phyloP scores from a whole-genome alignment of 2,329 filamentous ascomycete genomes.

The Aureobasidium leucospermi region DNA sequence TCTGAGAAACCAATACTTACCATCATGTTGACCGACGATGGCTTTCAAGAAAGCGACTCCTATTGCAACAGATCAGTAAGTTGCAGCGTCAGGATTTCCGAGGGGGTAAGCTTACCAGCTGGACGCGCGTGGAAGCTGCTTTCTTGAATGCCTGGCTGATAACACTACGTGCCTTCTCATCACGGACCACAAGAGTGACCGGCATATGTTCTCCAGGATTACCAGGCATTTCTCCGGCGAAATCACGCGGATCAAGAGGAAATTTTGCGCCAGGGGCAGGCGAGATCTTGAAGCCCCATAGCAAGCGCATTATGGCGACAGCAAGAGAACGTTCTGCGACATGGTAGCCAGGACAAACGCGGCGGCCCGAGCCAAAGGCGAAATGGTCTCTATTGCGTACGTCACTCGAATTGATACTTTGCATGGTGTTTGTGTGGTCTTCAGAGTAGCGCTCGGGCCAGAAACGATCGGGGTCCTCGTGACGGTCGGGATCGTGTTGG shows the following conservation, averaged over 20 bases:
- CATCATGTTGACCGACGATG: neutral
- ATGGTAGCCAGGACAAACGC: conserved; percentile 31
- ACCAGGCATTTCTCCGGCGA: conserved; percentile 2
- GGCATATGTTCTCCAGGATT: conserved; percentile 5
- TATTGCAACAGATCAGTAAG: neutral
- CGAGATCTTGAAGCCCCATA: conserved; percentile 29
- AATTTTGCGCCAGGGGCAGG: neutral
- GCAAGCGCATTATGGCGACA: conserved; percentile 28
- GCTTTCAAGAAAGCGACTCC: neutral
- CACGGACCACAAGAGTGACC: neutral
- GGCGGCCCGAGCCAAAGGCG: conserved; percentile 29
- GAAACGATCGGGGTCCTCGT: conserved; percentile 25
- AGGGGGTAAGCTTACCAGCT: neutral
- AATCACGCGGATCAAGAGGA: neutral
- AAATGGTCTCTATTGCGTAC: conserved; percentile 30
- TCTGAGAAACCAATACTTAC: no score
- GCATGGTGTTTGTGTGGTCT: conserved; percentile 23
- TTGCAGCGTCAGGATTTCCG: neutral
- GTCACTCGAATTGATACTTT: conserved; percentile 27
- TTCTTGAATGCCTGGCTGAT: neutral
- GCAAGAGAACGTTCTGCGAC: conserved; percentile 31
- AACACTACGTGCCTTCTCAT: neutral
- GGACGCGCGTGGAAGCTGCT: neutral
- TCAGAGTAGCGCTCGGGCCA: conserved; percentile 20
- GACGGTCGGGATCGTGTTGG: conserved; percentile 25